Evolutionary conservation across 2,329 filamentous ascomycete species (phyloP), one percentile per base, ranked within the genome.

Genomic region (Trichoderma endophyticum): DNA sequence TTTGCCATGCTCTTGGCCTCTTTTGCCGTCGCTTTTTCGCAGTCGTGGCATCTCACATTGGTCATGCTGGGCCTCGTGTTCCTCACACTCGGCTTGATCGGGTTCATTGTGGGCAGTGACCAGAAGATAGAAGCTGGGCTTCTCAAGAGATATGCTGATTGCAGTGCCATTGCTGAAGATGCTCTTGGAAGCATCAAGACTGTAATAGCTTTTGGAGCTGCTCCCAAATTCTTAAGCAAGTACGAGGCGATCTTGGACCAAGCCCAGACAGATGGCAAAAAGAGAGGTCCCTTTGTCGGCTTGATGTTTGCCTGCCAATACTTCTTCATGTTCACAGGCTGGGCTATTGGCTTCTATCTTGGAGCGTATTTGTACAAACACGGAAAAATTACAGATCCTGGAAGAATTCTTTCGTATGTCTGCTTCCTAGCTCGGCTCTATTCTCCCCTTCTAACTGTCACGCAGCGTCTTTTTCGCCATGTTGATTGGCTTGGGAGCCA

Each of bases 381-480:
- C 9, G 39, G 39, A n/a, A 43, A 43, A 9, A 43, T 43, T 2
- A 43, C 39, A 7, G 39, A 43, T n/a, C 39, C 39, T 43, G 39
- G 39, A n/a, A 43, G 39, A 43, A 43, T 43, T 43, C 39, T 72
- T 30, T 61, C 70, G 70, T 72, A 32, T 5, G 70, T 32, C 32
- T 18, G 14, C 28, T 32, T 51, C 18, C 14, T 3, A n/a, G 6
- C 15, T 14, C 24, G 4, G 21, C 15, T 30, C 4, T n/a, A n/a
- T 30, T 63, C 21, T 11, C 14, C 3, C 15, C 14, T 43, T 9
- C 64, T 60, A n/a, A 43, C 3, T 3, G 9, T 39, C 4, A 54
- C 26, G 36, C n/a, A 72, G 70, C 2, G 64, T 72, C 1, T 72
- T 72, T 51, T 72, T 72, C n/a, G 64, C 70, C 70, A 72, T 69